Percentiles rank a stretch among this genome's conserved stretches.
Conservation (phyloP, 352 stramenopile species). For the Globisporangium okanoganense region DNA sequence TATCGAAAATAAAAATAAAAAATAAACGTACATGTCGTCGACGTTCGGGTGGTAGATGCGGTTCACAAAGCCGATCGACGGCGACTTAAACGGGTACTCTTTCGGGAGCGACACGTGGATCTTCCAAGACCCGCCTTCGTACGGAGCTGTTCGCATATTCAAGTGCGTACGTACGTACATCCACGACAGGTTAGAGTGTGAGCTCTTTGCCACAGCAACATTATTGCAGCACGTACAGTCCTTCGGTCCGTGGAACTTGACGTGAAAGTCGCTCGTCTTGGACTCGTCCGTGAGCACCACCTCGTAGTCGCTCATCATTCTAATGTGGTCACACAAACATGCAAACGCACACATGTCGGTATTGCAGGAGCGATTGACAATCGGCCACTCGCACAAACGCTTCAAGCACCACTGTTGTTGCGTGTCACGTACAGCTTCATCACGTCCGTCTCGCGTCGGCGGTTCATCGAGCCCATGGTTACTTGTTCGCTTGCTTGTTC, state of each 20-base stretch:
- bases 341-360: neutral
- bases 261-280: constrained; percentile 77
- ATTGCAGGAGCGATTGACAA: neutral
- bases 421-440: constrained; percentile 78
- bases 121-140: constrained; percentile 91
- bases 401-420: neutral
- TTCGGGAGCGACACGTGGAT: constrained; percentile 91
- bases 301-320: constrained; percentile 91
- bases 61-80: constrained; percentile 92
- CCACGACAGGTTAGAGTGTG: neutral
- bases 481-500: neutral
- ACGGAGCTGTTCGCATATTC: constrained; percentile 54
- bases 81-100: constrained; percentile 93
- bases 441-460: constrained; percentile 85
- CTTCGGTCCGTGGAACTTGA: constrained; percentile 84
- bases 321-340: constrained; percentile 14
- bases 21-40: constrained; percentile 86
- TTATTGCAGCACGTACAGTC: constrained; percentile 74
- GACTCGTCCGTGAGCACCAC: constrained; percentile 80
- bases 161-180: too few relatives aligned
- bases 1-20: neutral
- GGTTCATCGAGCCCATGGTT: constrained; percentile 68
- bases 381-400: neutral
- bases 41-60: constrained; percentile 94
- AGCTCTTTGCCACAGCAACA: neutral